Base-by-base conservation (phyloP, 495 filamentous ascomycete genomes). In the Penicillium mononematosum region DNA sequence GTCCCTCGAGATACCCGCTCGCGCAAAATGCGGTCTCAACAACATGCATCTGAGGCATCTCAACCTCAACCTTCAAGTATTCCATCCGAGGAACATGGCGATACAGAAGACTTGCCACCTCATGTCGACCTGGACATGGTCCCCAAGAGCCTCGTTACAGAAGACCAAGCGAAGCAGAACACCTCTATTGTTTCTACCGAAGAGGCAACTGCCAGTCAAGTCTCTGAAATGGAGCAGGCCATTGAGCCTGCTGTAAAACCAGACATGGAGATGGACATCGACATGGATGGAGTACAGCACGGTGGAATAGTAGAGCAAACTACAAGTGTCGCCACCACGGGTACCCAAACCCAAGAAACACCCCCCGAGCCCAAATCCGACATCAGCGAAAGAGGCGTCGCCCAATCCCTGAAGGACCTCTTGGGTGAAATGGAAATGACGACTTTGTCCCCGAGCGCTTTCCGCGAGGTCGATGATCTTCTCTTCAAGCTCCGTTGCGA, bases 401-500 rank as follows among this genome's bases (percentile, higher is more conserved):
- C 80, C 56, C 61, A 56, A 39, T 75, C 80, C 19, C 70, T 89
- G 5, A 76, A 70, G 29, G 74, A 65, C 12, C 60, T 85, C 0
- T 68, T 88, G 36, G 74, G 73, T 27, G 71, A 79, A 39, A 75
- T 88, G 50, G 78, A 80, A 53, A 60, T 62, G 12, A 76, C 79
- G 41, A 73, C 67, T 27, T 61, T 88, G 53, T 77, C 79, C 20
- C 70, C 78, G 10, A 64, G 75, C 45, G 78, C 83, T 50, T 74
- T 85, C 31, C 78, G 78, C 36, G 74, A 82, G 60, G 78, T 88
- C 53, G 87, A 90, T 57, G 83, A 88, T 59, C 67, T 88, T 63
- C 79, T 88, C 56, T 85, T 87, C 73, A 83, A 88, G 64, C 81
- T 86, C 62, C 84, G 82, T 55, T 77, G 82, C 55, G 81, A 84